Evolutionary conservation across 176 grass and related monocot genomes (phyloP), one percentile per base, ranked within the genome.

Genomic region (Hsuehochloa calcarea): DNA sequence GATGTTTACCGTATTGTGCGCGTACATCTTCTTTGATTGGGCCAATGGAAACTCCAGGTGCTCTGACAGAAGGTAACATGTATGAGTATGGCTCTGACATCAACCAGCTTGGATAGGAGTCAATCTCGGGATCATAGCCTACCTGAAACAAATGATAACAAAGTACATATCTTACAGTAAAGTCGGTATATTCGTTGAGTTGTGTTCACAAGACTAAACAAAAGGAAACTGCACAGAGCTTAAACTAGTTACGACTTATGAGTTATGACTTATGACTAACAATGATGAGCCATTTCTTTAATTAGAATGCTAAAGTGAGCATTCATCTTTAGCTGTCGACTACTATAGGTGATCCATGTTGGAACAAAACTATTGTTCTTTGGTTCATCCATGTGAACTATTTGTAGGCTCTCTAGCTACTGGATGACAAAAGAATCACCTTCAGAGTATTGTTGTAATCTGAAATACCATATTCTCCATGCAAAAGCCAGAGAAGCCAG

Each of bases 371-470:
- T 55, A 55, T 55, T 22, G 52, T 55, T 17, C 52, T 55, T 20
- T 17, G 12, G 22, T 4, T 20, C 41, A 29, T 78, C 1, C 12
- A 39, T 61, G 37, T 47, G 16, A 47, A 65, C 41, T 23, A 0
- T 51, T 23, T 67, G 12, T 22, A 61, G 25, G 4, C 27, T 72
- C 0, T n/a, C 2, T 59, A 45, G 61, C 5, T 84, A 77, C 13
- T 19, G 26, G 58, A 15, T 38, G 5, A 15, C 25, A 19, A 29
- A 35, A 82, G 31, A 50, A 74, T 27, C 71, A 91, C 88, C 94
- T 97, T 97, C 20, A 97, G 82, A 68, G 92, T 82, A 74, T 89
- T 97, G 52, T 97, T 97, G 84, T 97, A 97, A 81, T 97, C 94
- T 13, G 88, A 97, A 71, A 94, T 70, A n/a, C 92, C 90, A 22